Evolutionary conservation across 768 basidiomycete genomes (phyloP), one percentile per base, ranked within the genome.

Genomic region (Mycena metata): DNA sequence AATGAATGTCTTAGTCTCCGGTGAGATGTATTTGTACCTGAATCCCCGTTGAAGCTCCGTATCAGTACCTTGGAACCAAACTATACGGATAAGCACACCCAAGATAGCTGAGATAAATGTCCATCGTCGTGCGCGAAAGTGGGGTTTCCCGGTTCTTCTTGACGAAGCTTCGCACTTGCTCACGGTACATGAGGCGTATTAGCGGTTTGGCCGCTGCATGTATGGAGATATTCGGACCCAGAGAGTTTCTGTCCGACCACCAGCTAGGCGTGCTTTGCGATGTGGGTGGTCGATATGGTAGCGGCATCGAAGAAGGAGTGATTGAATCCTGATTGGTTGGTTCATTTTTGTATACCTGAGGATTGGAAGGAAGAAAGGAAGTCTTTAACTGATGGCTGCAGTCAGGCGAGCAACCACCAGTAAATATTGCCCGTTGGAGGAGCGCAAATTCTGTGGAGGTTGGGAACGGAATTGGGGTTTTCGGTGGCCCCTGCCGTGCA

Each of bases 221-320:
- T 16, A 56, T 39, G 15, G 35, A 41, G 23, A 56, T 42, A 7
- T 36, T 56, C 42, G 55, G 55, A 9, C 55, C 39, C n/a, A 36
- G 4, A 10, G 33, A 12, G 33, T 55, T 55, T 23, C 35, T 35
- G n/a, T 55, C 52, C 12, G 52, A 56, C 55, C 55, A 56, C 55
- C 35, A 56, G n/a, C 55, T 55, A 36, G 36, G 52, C n/a, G n/a
- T 36, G 35, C 52, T 55, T 55, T 55, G 52, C 11, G 52, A 33
- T 16, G 52, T 35, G 6, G 30, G 52, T 3, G 52, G 33, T 6
- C 52, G 52, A 55, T 6, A 35, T 33, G 24, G 15, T n/a, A 17
- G 33, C 15, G 16, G 33, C 52, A 55, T 55, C 30, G 30, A 30
- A 30, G 30, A 30, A 30, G 30, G 6, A 30, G 30, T 30, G 6